Percentiles rank a stretch among this genome's conserved stretches.
Conservation (phyloP, 2,329 filamentous ascomycete genomes). For the Aspergillus ustus region DNA sequence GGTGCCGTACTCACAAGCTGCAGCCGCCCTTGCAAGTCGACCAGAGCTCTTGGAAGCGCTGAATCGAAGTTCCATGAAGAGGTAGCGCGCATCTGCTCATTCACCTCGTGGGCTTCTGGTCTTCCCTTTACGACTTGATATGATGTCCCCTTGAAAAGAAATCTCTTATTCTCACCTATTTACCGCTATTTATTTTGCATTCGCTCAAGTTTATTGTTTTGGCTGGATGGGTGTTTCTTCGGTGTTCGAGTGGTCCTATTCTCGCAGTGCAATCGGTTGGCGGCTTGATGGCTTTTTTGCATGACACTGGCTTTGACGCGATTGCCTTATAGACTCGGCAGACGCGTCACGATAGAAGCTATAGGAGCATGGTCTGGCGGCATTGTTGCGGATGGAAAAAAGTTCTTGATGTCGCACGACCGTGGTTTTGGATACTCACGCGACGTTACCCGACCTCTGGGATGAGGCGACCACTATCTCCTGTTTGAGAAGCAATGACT, state of each 20-base stretch:
- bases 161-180: slow-evolving; percentile 11
- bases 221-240: slow-evolving; percentile 25
- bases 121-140: slow-evolving; percentile 30
- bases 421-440: slow-evolving; percentile 15
- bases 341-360: slow-evolving; percentile 30
- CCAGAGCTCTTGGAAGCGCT: slow-evolving; percentile 90
- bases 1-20: slow-evolving; percentile 86
- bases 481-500: slow-evolving; percentile 8
- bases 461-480: slow-evolving; percentile 4
- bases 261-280: slow-evolving; percentile 23
- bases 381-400: slow-evolving; percentile 26
- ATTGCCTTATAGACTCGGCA: slow-evolving; percentile 29
- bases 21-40: slow-evolving; percentile 72
- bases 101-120: slow-evolving; percentile 8
- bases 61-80: slow-evolving; percentile 74
- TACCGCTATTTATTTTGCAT: slow-evolving; percentile 18
- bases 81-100: slow-evolving; percentile 30
- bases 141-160: slow-evolving; percentile 24
- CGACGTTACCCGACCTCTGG: slow-evolving; percentile 5
- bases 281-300: slow-evolving; percentile 28
- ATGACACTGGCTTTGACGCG: slow-evolving; percentile 21
- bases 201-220: slow-evolving; percentile 9
- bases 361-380: slow-evolving; percentile 24
- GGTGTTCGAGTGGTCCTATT: slow-evolving; percentile 26
- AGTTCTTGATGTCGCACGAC: slow-evolving; percentile 22